Evolutionary conservation across 768 basidiomycete genomes (phyloP).

Genomic region (Panaeolus cyanescens): DNA sequence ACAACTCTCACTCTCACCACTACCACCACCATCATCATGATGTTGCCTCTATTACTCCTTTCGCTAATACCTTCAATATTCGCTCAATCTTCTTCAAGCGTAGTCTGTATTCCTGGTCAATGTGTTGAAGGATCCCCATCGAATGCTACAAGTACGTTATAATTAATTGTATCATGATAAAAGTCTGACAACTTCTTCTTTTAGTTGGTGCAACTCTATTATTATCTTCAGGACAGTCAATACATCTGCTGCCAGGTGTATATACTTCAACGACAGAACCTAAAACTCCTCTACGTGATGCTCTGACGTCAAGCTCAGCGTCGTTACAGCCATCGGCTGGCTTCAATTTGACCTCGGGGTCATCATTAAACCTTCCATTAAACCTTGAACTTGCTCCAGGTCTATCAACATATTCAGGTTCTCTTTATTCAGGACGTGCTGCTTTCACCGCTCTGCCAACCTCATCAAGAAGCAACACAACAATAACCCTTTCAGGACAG

Average conservation of each 20-base stretch:
- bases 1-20: background rate
- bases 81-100: constrained; percentile 60
- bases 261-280: constrained; percentile 75
- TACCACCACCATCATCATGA: constrained; percentile 3
- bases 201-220: constrained; percentile 73
- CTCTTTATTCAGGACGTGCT: constrained; percentile 66
- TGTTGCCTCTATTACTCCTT: constrained; percentile 1
- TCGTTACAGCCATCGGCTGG: constrained; percentile 61
- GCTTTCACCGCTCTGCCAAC: constrained; percentile 61
- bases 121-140: constrained; percentile 76
- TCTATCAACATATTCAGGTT: constrained; percentile 59
- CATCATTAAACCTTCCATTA: constrained; percentile 59
- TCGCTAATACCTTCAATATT: constrained; percentile 26
- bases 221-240: constrained; percentile 46
- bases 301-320: constrained; percentile 65
- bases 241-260: constrained; percentile 76
- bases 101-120: constrained; percentile 85
- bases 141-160: constrained; percentile 67
- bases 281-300: constrained; percentile 65
- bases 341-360: constrained; percentile 50
- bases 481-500: constrained; percentile 51
- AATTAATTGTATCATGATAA: constrained; percentile 26
- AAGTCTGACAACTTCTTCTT: constrained; percentile 20
- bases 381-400: constrained; percentile 69
- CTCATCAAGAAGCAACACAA: constrained; percentile 45